Conservation (phyloP, 192 early-diverging fungal genomes). For the Mortierella antarctica region DNA sequence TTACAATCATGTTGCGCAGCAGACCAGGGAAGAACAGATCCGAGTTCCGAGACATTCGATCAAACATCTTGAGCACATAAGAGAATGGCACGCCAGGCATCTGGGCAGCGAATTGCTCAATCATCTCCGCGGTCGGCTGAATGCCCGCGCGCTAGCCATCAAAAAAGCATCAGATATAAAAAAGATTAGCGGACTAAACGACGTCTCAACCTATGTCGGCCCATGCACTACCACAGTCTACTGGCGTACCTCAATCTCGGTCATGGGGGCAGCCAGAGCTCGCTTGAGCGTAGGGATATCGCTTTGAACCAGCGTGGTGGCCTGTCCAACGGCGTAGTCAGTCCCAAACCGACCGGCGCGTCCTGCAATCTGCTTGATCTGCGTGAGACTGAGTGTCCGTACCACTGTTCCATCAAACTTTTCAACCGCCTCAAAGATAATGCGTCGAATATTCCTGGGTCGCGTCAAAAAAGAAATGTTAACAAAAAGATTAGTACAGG, state of each 20-base stretch:
- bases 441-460: slow-evolving; percentile 83
- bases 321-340: slow-evolving; percentile 70
- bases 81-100: slow-evolving; percentile 47
- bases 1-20: slow-evolving; percentile 42
- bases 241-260: slow-evolving; percentile 16
- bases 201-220: not conserved
- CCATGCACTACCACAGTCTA: not conserved
- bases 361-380: slow-evolving; percentile 94
- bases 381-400: slow-evolving; percentile 71
- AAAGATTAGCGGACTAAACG: slow-evolving; percentile 20
- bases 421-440: slow-evolving; percentile 81
- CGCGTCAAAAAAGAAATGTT: not conserved
- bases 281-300: slow-evolving; percentile 35
- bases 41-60: slow-evolving; percentile 39
- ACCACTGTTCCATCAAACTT: slow-evolving; percentile 83
- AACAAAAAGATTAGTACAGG: slow-evolving; percentile 7
- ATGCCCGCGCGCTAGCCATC: slow-evolving; percentile 27
- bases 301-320: slow-evolving; percentile 69
- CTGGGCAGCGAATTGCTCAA: slow-evolving; percentile 30
- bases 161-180: not conserved
- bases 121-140: slow-evolving; percentile 37
- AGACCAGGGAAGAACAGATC: slow-evolving; percentile 25
- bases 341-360: slow-evolving; percentile 89
- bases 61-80: slow-evolving; percentile 38
- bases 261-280: slow-evolving; percentile 32